Percentiles rank a stretch among this genome's conserved stretches.
Evolutionary conservation across 495 filamentous ascomycete species (phyloP).

Genomic region (Coniosporium apollinis): DNA sequence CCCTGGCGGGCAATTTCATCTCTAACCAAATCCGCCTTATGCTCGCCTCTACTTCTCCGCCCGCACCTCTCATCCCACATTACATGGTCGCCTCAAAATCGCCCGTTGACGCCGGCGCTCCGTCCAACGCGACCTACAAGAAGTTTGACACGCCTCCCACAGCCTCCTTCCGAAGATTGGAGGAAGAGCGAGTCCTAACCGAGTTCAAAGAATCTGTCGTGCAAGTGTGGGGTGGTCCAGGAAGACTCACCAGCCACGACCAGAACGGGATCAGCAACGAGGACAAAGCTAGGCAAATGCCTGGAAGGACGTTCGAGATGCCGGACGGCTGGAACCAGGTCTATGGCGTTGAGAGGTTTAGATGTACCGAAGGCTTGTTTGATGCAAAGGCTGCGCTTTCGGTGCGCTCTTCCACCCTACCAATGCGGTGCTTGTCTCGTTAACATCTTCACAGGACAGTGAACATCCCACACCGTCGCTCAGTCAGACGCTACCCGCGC

Average conservation of each 20-base stretch:
- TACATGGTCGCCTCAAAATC: conserved; percentile 76
- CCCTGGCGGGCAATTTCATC: conserved; percentile 75
- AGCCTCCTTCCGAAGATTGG: conserved; percentile 54
- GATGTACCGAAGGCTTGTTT: conserved; percentile 73
- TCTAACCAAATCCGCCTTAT: conserved; percentile 71
- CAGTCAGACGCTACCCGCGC: conserved; percentile 57
- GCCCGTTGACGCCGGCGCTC: conserved; percentile 72
- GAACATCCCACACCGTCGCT: conserved; percentile 36
- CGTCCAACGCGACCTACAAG: conserved; percentile 52
- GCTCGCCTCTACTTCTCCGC: conserved; percentile 57
- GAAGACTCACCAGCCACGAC: conserved; percentile 40
- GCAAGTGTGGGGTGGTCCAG: conserved; percentile 77
- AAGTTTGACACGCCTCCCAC: conserved; percentile 48
- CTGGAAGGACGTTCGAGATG: conserved; percentile 83
- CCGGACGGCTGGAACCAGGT: conserved; percentile 90
- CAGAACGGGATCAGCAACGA: conserved; percentile 41
- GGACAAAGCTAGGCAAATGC: conserved; percentile 45
- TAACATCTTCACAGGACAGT: conserved; percentile 15
- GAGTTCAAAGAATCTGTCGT: conserved; percentile 98
- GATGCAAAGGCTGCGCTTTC: conserved; percentile 53
- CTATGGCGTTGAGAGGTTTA: conserved; percentile 73
- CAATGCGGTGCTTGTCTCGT: not conserved
- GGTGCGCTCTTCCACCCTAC: conserved; percentile 2
- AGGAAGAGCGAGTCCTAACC: conserved; percentile 84
- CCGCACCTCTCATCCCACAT: conserved; percentile 65